Evolutionary conservation across 345 rosid species (phyloP).

Genomic region (Pugionium cornutum): DNA sequence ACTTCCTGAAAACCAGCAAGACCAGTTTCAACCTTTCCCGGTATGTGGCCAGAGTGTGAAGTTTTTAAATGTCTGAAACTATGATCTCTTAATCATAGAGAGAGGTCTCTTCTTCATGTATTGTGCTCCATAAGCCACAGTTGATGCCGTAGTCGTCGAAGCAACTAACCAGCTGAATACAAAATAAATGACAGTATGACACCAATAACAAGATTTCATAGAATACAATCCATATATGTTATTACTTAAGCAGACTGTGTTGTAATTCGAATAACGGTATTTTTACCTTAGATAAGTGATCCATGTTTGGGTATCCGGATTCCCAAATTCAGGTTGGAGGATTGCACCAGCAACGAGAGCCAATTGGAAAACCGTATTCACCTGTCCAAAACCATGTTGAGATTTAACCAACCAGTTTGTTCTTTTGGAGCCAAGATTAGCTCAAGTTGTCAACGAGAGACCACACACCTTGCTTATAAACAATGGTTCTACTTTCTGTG

Average conservation of each 20-base stretch:
- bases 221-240: background rate
- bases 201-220: constrained; percentile 18
- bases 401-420: background rate
- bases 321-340: constrained; percentile 90
- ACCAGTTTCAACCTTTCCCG: constrained; percentile 4
- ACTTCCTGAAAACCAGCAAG: background rate
- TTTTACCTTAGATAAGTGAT: constrained; percentile 77
- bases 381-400: constrained; percentile 46
- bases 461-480: constrained; percentile 79
- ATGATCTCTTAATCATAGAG: constrained; percentile 43
- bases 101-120: constrained; percentile 55
- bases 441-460: background rate
- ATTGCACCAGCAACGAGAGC: constrained; percentile 82
- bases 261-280: background rate
- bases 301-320: constrained; percentile 57
- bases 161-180: constrained; percentile 80
- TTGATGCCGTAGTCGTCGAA: constrained; percentile 74
- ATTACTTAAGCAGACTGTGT: background rate
- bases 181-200: background rate
- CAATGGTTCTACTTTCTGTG: constrained; percentile 82
- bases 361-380: constrained; percentile 91
- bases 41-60: background rate
- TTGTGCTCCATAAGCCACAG: constrained; percentile 74
- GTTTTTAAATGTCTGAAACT: constrained; percentile 19
- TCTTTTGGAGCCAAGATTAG: background rate